Evolutionary conservation across 495 filamentous ascomycete genomes (phyloP).

Genomic region (Penicillium pancosmium): DNA sequence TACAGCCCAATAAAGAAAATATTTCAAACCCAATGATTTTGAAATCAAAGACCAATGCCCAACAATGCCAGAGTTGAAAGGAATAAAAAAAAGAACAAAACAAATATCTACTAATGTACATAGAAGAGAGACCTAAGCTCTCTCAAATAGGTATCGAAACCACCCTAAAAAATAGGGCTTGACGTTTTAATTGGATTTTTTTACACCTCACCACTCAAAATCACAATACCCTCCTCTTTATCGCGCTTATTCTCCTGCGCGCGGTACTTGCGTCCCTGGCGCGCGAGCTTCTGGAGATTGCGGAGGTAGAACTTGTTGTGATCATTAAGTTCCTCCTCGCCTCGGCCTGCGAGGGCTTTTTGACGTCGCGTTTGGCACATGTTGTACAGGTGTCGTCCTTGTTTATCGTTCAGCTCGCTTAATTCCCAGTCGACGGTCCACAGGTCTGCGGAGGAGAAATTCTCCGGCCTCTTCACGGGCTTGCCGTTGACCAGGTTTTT

Average conservation of each 20-base stretch:
- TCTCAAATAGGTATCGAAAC: neutral
- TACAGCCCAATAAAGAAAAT: too few relatives aligned
- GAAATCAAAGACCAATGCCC: neutral
- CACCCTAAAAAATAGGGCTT: too few relatives aligned
- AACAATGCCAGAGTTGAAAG: neutral
- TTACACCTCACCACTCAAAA: constrained; percentile 25
- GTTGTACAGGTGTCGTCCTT: constrained; percentile 52
- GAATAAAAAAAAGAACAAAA: neutral
- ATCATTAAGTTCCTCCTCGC: constrained; percentile 38
- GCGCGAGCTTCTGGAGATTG: constrained; percentile 44
- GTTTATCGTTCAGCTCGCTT: constrained; percentile 48
- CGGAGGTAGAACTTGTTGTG: constrained; percentile 40
- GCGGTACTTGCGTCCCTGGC: constrained; percentile 51
- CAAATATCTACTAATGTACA: constrained; percentile 3
- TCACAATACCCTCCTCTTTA: constrained; percentile 32
- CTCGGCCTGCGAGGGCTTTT: constrained; percentile 40
- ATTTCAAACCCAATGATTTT: too few relatives aligned
- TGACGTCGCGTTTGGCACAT: constrained; percentile 53
- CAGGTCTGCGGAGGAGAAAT: constrained; percentile 50
- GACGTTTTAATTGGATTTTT: too few relatives aligned
- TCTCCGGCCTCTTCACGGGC: constrained; percentile 60
- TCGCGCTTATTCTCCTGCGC: constrained; percentile 52
- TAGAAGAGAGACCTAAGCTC: neutral
- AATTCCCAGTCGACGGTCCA: constrained; percentile 83
- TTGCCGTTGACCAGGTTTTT: constrained; percentile 72